A percentile compares a stretch with the other conserved stretches of the same genome.
phyloP scores from a whole-genome alignment of 78 protist species.

The Dictyostelium purpureum region DNA sequence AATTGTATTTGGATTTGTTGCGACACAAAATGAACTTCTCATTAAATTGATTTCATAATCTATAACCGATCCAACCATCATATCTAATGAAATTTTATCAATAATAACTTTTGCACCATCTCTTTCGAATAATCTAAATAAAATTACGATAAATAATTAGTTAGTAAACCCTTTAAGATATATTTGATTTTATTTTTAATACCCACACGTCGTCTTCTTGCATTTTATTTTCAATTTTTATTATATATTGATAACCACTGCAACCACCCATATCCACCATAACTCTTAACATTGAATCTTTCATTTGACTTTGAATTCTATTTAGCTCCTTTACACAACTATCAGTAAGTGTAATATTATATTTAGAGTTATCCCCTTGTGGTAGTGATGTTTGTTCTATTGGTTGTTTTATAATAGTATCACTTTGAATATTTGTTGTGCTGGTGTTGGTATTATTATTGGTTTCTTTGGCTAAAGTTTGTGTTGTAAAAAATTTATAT shows the following conservation, averaged over 20 bases:
- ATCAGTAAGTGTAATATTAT: constrained; percentile 9
- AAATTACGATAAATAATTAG: not conserved
- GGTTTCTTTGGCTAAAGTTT: not conserved
- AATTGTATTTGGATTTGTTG: constrained; percentile 72
- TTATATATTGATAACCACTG: constrained; percentile 76
- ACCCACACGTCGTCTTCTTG: constrained; percentile 69
- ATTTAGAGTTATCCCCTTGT: not conserved
- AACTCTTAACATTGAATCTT: constrained; percentile 48
- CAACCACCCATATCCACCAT: constrained; percentile 81
- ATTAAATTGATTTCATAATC: constrained; percentile 70
- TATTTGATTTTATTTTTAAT: not conserved
- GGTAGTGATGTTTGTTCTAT: not conserved
- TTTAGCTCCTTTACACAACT: constrained; percentile 24
- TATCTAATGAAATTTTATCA: constrained; percentile 76
- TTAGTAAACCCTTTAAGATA: not conserved
- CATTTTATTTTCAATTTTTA: constrained; percentile 31
- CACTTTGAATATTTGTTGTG: too few species aligned
- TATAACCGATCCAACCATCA: constrained; percentile 73
- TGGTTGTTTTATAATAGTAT: too few species aligned
- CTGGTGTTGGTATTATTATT: not conserved
- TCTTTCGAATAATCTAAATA: constrained; percentile 42
- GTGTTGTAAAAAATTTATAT: not conserved
- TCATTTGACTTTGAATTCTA: not conserved
- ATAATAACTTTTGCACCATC: constrained; percentile 61
- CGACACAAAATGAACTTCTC: constrained; percentile 61